These are phyloP conservation scores for Silene uniflora DNA, from an alignment of 148 eudicot species.

Conservation along the genomic window DNA sequence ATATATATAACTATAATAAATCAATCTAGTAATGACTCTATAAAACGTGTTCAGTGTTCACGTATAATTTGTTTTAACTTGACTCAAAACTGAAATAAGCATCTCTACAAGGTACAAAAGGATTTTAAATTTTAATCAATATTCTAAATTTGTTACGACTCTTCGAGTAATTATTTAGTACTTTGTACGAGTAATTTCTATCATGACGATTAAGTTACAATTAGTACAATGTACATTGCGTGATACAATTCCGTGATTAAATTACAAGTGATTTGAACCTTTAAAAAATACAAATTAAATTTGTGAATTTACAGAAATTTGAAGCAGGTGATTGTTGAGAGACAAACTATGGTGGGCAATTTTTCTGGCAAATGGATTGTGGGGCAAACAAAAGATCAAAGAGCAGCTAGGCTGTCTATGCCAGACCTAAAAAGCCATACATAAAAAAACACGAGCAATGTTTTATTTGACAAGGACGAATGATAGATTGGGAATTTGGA, in stretches of 20 bases:
- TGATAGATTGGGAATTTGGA: background rate
- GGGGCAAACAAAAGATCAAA: conserved; percentile 3
- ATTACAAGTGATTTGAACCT: background rate
- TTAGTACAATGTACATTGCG: too few relatives aligned
- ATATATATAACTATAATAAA: background rate
- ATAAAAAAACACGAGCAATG: background rate
- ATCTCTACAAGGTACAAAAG: too few relatives aligned
- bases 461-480: background rate
- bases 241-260: too few relatives aligned
- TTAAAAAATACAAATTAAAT: conserved; percentile 1
- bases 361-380: conserved; percentile 5
- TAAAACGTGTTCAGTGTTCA: background rate
- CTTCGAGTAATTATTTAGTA: too few relatives aligned
- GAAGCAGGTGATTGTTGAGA: conserved; percentile 4
- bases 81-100: too few relatives aligned
- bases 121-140: too few relatives aligned
- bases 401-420: background rate
- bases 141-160: too few relatives aligned
- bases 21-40: background rate
- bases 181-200: too few relatives aligned
- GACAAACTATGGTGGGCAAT: background rate
- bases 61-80: background rate
- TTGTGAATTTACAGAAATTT: background rate
- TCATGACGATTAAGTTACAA: too few relatives aligned
- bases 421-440: background rate